Conservation (phyloP, 2,329 filamentous ascomycete species). For the Penicillium sp. region DNA sequence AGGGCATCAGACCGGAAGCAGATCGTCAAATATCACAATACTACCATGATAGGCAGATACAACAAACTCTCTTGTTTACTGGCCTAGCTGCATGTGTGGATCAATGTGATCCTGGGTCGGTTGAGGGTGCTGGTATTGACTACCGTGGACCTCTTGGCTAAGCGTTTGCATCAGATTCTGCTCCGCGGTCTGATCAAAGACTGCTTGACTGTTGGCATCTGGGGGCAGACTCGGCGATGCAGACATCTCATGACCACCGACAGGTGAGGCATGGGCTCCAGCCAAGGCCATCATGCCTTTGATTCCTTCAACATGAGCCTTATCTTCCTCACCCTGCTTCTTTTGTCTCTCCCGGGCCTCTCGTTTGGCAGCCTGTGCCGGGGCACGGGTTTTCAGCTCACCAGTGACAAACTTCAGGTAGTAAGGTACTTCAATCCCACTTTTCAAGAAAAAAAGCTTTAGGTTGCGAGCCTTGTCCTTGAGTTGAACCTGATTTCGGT, state of each 20-base stretch:
- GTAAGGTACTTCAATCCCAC: slow-evolving; percentile 84
- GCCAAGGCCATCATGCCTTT: slow-evolving; percentile 50
- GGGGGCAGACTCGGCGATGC: slow-evolving; percentile 38
- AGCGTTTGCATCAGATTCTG: slow-evolving; percentile 47
- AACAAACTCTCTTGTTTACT: slow-evolving; percentile 18
- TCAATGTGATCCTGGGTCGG: slow-evolving; percentile 31
- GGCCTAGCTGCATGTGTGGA: slow-evolving; percentile 36
- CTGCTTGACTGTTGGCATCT: slow-evolving; percentile 31
- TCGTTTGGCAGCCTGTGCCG: slow-evolving; percentile 57
- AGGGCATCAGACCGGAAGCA: neutral
- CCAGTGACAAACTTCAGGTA: slow-evolving; percentile 86
- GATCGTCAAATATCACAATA: neutral
- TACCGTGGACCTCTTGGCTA: slow-evolving; percentile 42
- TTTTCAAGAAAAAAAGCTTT: slow-evolving; percentile 90
- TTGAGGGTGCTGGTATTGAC: slow-evolving; percentile 33
- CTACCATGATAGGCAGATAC: neutral
- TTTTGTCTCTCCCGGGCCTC: slow-evolving; percentile 50
- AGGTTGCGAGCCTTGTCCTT: slow-evolving; percentile 91
- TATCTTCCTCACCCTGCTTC: slow-evolving; percentile 48
- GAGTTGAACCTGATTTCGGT: slow-evolving; percentile 85
- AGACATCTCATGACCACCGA: slow-evolving; percentile 38
- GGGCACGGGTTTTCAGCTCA: slow-evolving; percentile 81
- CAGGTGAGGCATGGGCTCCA: slow-evolving; percentile 39
- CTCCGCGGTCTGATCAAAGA: slow-evolving; percentile 43
- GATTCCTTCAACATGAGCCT: slow-evolving; percentile 49